A percentile compares a stretch with the other conserved stretches of the same genome.
Conservation (phyloP, 2,329 filamentous ascomycete species). For the Fonsecaea monophora region DNA sequence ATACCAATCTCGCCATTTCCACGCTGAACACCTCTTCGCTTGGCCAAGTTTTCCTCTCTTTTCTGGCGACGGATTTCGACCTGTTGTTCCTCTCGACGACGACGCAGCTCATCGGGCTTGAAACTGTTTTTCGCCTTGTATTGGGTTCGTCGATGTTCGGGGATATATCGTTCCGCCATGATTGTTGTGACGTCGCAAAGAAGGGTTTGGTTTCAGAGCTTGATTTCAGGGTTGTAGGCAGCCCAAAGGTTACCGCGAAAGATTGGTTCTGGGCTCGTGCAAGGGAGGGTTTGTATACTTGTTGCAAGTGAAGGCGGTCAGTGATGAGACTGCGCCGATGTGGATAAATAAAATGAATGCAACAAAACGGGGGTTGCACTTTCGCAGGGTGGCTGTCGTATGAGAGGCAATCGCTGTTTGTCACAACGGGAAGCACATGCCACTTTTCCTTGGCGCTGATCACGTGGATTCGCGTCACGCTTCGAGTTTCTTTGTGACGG, state of each 20-base stretch:
- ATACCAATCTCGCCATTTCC: constrained; percentile 69
- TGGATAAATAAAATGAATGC: constrained; percentile 18
- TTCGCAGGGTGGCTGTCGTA: constrained; percentile 18
- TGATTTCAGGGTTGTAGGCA: constrained; percentile 5
- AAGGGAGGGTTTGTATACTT: neutral
- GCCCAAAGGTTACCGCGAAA: constrained; percentile 6
- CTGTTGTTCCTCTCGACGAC: constrained; percentile 97
- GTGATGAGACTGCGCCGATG: constrained; percentile 31
- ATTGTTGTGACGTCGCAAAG: constrained; percentile 49
- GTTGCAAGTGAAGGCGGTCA: constrained; percentile 22
- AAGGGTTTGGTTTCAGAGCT: constrained; percentile 16
- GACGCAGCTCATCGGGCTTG: constrained; percentile 98
- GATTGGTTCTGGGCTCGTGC: neutral
- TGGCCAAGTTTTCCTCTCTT: constrained; percentile 98
- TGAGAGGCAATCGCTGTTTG: constrained; percentile 5
- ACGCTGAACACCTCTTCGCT: constrained; percentile 90
- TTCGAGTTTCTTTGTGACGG: neutral
- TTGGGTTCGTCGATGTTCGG: constrained; percentile 97
- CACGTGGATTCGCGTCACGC: constrained; percentile 23
- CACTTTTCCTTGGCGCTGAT: constrained; percentile 29
- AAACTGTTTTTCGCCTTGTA: constrained; percentile 99
- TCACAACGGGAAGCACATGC: constrained; percentile 23
- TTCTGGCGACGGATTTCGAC: constrained; percentile 99
- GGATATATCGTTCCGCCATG: constrained; percentile 99
- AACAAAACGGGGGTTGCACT: constrained; percentile 22